Conservation (phyloP, 2,329 filamentous ascomycete genomes). For the Aulographum hederae region DNA sequence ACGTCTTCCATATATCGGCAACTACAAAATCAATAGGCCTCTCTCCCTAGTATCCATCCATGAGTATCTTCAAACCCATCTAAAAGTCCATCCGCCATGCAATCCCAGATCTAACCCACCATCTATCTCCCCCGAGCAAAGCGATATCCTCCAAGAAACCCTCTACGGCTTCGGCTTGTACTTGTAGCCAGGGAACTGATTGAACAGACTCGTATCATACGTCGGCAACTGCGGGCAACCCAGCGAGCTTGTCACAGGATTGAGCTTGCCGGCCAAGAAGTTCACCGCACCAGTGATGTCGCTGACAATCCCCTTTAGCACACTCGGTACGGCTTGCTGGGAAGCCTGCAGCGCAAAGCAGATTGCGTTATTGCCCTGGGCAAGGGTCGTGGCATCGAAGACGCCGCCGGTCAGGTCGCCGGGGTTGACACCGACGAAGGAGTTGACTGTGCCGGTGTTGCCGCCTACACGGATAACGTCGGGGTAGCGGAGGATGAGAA, state of each 20-base stretch:
- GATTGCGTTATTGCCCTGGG: slow-evolving; percentile 29
- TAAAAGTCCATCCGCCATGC: too few species aligned
- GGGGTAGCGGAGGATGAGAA: slow-evolving; percentile 11
- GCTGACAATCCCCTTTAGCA: slow-evolving; percentile 19
- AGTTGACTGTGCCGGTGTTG: slow-evolving; percentile 16
- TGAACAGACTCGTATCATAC: slow-evolving; percentile 3
- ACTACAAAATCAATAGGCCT: too few species aligned
- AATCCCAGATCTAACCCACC: too few species aligned
- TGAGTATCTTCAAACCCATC: too few species aligned
- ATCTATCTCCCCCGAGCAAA: too few species aligned
- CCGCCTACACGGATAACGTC: slow-evolving; percentile 16
- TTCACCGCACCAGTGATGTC: slow-evolving; percentile 14
- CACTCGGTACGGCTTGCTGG: slow-evolving; percentile 23
- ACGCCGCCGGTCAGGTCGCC: slow-evolving; percentile 20
- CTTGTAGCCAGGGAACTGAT: slow-evolving; percentile 3
- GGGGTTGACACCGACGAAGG: slow-evolving; percentile 17
- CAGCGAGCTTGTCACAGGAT: slow-evolving; percentile 3
- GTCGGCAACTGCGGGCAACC: slow-evolving; percentile 6
- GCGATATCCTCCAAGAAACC: too few species aligned
- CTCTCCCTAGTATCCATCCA: too few species aligned
- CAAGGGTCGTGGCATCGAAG: slow-evolving; percentile 22
- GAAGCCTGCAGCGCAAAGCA: slow-evolving; percentile 25
- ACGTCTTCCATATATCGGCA: too few species aligned
- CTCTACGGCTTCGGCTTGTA: background rate
- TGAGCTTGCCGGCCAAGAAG: slow-evolving; percentile 16